Conservation (phyloP, 495 filamentous ascomycete species). For the Xylaria bambusicola region DNA sequence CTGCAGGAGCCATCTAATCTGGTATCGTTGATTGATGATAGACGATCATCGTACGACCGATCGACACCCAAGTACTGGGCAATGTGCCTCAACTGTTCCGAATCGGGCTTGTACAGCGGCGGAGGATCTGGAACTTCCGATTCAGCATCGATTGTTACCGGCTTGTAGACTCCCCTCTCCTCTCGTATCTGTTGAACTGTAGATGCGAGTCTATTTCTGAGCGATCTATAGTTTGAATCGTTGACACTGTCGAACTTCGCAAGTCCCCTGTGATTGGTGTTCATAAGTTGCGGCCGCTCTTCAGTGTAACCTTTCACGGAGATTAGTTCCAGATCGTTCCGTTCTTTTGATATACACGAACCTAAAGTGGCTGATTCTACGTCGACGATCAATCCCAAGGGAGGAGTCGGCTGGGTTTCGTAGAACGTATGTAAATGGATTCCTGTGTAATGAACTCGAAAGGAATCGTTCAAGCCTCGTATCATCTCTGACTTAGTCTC, state of each 20-base stretch:
- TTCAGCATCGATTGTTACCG: neutral
- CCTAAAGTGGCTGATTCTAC: constrained; percentile 42
- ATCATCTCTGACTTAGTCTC: neutral
- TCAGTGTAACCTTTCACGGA: constrained; percentile 38
- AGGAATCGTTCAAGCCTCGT: constrained; percentile 28
- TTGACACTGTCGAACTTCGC: constrained; percentile 9
- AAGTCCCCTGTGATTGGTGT: constrained; percentile 40
- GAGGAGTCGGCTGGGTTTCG: constrained; percentile 23
- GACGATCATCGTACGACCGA: constrained; percentile 17
- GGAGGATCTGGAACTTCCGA: neutral
- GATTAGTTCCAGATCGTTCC: no score
- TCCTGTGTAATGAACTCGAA: constrained; percentile 28
- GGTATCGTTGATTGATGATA: constrained; percentile 14
- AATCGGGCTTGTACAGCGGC: neutral
- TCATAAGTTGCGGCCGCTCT: constrained; percentile 35
- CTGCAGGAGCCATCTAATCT: constrained; percentile 26
- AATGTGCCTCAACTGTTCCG: neutral
- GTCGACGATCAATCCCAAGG: constrained; percentile 31
- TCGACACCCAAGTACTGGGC: neutral
- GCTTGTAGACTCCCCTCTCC: no score
- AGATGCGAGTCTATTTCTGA: neutral
- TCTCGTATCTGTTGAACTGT: no score
- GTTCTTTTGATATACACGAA: no score
- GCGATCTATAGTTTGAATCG: constrained; percentile 20
- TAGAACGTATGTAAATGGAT: constrained; percentile 36